Percentiles rank a stretch among this genome's conserved stretches.
These are phyloP conservation scores for Naumovozyma castellii DNA, from an alignment of 805 yeast genomes.

Conservation along the genomic window DNA sequence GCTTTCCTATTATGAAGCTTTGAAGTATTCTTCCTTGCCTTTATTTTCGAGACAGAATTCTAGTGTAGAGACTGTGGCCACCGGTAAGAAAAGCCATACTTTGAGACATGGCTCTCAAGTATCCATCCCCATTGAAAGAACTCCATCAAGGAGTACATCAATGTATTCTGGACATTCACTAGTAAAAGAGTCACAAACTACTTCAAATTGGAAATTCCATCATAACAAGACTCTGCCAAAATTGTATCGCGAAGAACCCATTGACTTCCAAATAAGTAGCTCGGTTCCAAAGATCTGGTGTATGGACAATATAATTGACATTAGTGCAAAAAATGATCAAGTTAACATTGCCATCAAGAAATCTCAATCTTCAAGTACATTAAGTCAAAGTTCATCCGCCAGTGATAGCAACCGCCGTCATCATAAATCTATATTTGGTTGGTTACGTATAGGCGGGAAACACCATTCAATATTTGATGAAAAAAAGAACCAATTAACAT, in stretches of 20 bases:
- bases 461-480: conserved; percentile 10
- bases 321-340: conserved; percentile 6
- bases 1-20: conserved; percentile 14
- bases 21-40: conserved; percentile 19
- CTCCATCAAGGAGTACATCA: conserved; percentile 3
- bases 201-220: conserved; percentile 22
- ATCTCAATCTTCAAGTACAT: not conserved
- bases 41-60: conserved; percentile 5
- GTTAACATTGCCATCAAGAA: not conserved
- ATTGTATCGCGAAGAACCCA: conserved; percentile 18
- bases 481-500: conserved; percentile 13
- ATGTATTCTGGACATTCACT: not conserved
- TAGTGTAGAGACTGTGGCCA: no score
- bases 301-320: conserved; percentile 17
- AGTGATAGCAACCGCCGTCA: not conserved
- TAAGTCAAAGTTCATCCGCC: not conserved
- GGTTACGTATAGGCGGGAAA: conserved; percentile 15
- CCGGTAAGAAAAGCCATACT: no score
- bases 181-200: conserved; percentile 3
- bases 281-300: conserved; percentile 10
- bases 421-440: conserved; percentile 10
- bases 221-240: conserved; percentile 16
- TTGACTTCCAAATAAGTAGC: conserved; percentile 6
- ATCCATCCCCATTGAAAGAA: conserved; percentile 1
- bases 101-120: not conserved